Evolutionary conservation across 768 basidiomycete species (phyloP).

Genomic region (Mrakia gelida): DNA sequence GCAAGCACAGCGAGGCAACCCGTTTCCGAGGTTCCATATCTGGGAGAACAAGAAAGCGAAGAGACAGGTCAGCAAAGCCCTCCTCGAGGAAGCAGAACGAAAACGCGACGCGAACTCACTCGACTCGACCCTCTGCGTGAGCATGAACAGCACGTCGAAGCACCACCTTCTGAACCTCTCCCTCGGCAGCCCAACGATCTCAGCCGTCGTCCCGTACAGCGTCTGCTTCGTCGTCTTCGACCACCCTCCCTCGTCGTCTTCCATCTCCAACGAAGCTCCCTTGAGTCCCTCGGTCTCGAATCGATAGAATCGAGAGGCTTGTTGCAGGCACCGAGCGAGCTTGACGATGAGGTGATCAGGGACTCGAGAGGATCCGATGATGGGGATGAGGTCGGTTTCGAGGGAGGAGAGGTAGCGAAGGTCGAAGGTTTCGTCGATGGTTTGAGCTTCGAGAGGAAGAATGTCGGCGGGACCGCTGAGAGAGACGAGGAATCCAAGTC

Average conservation of each 20-base stretch:
- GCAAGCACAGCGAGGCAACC: constrained; percentile 63
- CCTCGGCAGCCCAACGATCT: constrained; percentile 57
- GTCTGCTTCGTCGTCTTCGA: neutral
- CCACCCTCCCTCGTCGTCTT: neutral
- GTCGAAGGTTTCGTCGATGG: constrained; percentile 40
- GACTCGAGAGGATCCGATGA: constrained; percentile 33
- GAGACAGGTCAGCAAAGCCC: neutral
- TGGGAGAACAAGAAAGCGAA: constrained; percentile 38
- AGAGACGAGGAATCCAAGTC: neutral
- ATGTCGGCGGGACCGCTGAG: constrained; percentile 9
- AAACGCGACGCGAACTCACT: neutral
- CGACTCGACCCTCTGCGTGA: constrained; percentile 54
- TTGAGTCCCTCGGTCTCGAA: neutral
- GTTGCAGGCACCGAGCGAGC: constrained; percentile 36
- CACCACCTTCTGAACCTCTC: constrained; percentile 93
- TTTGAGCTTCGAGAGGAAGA: constrained; percentile 15
- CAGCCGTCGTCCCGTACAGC: constrained; percentile 57
- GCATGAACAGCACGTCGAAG: constrained; percentile 75
- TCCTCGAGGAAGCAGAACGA: neutral
- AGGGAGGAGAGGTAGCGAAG: constrained; percentile 35
- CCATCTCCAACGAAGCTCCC: neutral
- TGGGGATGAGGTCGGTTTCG: constrained; percentile 33
- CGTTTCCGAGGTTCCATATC: constrained; percentile 60
- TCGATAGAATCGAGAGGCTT: constrained; percentile 37
- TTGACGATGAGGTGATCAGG: constrained; percentile 35